phyloP scores from a whole-genome alignment of 768 basidiomycete genomes.

The Nevesoporus exiguus region DNA sequence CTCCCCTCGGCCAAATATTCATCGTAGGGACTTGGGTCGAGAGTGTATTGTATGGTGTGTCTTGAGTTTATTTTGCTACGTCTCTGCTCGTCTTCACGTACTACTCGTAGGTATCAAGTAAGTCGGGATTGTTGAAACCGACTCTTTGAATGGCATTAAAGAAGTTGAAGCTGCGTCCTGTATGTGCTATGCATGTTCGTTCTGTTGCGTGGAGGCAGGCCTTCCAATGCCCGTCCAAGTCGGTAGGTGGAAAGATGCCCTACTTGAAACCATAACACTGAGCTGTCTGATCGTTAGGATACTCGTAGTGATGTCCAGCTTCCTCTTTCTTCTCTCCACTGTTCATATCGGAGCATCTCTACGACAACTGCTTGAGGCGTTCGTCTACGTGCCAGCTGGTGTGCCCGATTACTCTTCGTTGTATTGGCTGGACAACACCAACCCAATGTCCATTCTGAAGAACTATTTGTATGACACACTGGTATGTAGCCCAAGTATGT shows the following conservation, averaged over 20 bases:
- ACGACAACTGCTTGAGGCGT: neutral
- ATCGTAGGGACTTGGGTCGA: slow-evolving; percentile 1
- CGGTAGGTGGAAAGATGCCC: too few relatives aligned
- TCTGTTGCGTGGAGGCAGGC: too few relatives aligned
- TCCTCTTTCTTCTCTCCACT: neutral
- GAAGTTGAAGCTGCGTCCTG: neutral
- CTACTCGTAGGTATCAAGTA: neutral
- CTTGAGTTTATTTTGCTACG: too few relatives aligned
- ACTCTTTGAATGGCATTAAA: too few relatives aligned
- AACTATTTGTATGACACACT: neutral
- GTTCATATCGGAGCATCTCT: neutral
- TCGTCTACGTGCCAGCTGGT: neutral
- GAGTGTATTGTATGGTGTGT: neutral
- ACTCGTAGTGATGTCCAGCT: neutral
- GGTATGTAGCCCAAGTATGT: neutral
- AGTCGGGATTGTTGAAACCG: too few relatives aligned
- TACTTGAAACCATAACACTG: too few relatives aligned
- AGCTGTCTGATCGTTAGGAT: neutral
- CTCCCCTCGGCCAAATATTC: neutral
- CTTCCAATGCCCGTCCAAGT: too few relatives aligned
- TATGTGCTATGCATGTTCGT: slow-evolving; percentile 1
- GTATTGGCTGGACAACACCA: slow-evolving; percentile 1
- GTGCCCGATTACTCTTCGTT: neutral
- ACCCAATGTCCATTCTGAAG: neutral
- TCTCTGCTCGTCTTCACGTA: too few relatives aligned